Evolutionary conservation across 2,329 filamentous ascomycete species (phyloP), one percentile per base, ranked within the genome.

Genomic region (Xylaria sp.): DNA sequence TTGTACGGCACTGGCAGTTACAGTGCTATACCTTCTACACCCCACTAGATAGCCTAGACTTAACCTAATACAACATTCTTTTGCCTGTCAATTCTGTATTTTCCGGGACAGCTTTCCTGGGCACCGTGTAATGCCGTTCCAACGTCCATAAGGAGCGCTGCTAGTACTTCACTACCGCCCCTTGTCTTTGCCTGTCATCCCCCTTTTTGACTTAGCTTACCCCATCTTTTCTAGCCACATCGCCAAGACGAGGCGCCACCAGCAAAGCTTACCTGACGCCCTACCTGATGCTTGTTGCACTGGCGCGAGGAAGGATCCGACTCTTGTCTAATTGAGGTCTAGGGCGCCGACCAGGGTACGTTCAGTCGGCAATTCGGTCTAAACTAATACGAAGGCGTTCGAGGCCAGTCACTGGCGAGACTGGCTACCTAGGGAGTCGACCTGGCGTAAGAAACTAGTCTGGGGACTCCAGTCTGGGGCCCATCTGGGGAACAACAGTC

Each of bases 351-450:
- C 28, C 20, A n/a, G 7, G 15, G 52, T 20, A 13, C 39, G 31
- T 51, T 36, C 48, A 25, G 28, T 66, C 64, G 64, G 64, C 51
- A 52, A 43, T 36, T 62, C 62, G 62, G 62, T 28, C 23, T 12
- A 63, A 58, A 41, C 18, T 66, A 43, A 51, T n/a, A 41, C 64
- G 57, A 66, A 51, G 55, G 18, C 48, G 25, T 23, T 33, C 5
- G 20, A 10, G n/a, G 12, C 20, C 23, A 13, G 52, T 41, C 15
- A 18, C 28, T 28, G 2, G 28, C n/a, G n/a, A n/a, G n/a, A n/a
- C 28, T 28, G 6, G 1, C 28, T 28, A 28, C 1, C 3, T 28
- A 28, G 28, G 3, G 2, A 28, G 28, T 28, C 28, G 28, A 28
- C 28, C 28, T 28, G 28, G 28, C 28, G 28, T 28, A 28, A 28